Conservation (phyloP, 2,329 filamentous ascomycete species). For the Nigrospora sphaerica region DNA sequence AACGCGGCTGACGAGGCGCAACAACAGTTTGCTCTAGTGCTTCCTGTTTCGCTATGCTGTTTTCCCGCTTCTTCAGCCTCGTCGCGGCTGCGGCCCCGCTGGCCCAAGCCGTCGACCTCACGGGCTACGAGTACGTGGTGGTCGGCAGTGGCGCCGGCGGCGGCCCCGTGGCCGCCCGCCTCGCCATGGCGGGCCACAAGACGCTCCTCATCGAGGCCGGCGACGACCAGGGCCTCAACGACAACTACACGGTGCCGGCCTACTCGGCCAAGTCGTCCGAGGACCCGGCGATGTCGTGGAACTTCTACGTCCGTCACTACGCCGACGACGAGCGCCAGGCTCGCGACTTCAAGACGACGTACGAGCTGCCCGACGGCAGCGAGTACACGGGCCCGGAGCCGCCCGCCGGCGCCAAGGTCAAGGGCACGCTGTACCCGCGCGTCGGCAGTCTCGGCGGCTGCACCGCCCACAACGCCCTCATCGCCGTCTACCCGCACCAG, state of each 20-base stretch:
- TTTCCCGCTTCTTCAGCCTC: conserved; percentile 6
- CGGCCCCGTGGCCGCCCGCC: conserved; percentile 47
- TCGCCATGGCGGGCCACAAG: conserved; percentile 50
- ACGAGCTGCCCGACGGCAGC: conserved; percentile 37
- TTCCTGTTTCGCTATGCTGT: neutral
- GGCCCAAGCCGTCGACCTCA: conserved; percentile 15
- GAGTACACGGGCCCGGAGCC: conserved; percentile 45
- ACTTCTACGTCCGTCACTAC: conserved; percentile 57
- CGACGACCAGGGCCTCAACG: conserved; percentile 41
- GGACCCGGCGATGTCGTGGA: conserved; percentile 49
- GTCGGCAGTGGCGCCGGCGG: conserved; percentile 56
- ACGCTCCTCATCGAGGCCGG: conserved; percentile 54
- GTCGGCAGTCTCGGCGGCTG: conserved; percentile 50
- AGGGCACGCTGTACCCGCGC: conserved; percentile 49
- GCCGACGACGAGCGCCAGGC: conserved; percentile 42
- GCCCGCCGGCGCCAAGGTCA: conserved; percentile 38
- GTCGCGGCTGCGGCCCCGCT: conserved; percentile 11
- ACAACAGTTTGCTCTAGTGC: conserved; percentile 1
- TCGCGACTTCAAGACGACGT: conserved; percentile 50
- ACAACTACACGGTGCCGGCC: conserved; percentile 45
- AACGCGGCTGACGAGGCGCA: neutral
- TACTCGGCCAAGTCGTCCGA: conserved; percentile 44
- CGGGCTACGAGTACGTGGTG: conserved; percentile 52
- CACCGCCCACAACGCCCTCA: conserved; percentile 47
- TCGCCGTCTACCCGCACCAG: conserved; percentile 43